Percentiles rank a stretch among this genome's conserved stretches.
Conservation (phyloP, 805 yeast species). For the Sugiyamaella lignohabitans region DNA sequence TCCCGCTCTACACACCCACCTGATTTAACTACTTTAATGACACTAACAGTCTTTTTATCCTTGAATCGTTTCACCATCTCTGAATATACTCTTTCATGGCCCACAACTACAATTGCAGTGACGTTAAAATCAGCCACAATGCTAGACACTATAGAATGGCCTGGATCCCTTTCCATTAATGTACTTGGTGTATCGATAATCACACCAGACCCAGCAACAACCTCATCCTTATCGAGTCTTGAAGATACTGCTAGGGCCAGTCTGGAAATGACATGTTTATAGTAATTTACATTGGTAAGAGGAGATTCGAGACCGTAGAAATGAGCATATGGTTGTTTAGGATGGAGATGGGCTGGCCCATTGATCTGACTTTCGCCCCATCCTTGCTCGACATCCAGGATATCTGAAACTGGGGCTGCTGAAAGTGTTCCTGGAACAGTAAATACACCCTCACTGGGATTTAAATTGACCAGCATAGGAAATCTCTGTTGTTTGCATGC, state of each 20-base stretch:
- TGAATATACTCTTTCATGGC: conserved; percentile 61
- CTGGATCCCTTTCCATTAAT: conserved; percentile 26
- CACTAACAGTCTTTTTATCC: conserved; percentile 27
- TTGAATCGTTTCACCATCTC: conserved; percentile 48
- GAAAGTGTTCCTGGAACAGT: conserved; percentile 77
- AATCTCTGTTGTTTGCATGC: conserved; percentile 57
- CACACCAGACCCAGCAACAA: conserved; percentile 44
- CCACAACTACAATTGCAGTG: conserved; percentile 60
- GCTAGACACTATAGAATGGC: conserved; percentile 41
- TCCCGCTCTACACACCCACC: conserved; percentile 75
- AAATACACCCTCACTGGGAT: conserved; percentile 66
- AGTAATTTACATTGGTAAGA: conserved; percentile 51
- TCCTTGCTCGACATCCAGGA: conserved; percentile 58
- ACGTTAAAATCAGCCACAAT: conserved; percentile 56
- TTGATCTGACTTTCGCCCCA: conserved; percentile 76
- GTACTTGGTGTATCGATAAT: conserved; percentile 69
- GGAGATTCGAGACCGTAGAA: conserved; percentile 65
- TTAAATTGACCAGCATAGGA: conserved; percentile 73
- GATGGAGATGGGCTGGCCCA: conserved; percentile 44
- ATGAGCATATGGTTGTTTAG: conserved; percentile 85
- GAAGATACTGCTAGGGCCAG: conserved; percentile 42
- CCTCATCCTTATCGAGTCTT: conserved; percentile 46
- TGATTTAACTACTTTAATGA: conserved; percentile 61
- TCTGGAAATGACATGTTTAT: conserved; percentile 42
- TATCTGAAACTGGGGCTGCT: conserved; percentile 77